Evolutionary conservation across 23 red algal species (phyloP).

Genomic region (Agarophyton chilense): DNA sequence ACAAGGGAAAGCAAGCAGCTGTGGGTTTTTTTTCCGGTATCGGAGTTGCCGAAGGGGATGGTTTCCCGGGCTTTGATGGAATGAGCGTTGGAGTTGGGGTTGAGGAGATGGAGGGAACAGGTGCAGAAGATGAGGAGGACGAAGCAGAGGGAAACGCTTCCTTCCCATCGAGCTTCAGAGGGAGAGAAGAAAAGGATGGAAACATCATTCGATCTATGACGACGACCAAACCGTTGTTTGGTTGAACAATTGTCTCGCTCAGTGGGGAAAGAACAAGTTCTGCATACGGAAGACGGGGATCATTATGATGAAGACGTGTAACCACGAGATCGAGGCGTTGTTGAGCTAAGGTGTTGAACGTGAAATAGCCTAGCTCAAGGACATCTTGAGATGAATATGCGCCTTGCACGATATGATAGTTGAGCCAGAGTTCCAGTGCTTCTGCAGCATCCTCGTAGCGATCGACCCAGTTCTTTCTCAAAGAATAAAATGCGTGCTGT

Average conservation of each 20-base stretch:
- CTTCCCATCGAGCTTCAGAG: not conserved
- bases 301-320: slow-evolving; percentile 5
- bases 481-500: not conserved
- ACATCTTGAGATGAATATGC: not conserved
- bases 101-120: not conserved
- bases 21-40: not conserved
- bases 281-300: not conserved
- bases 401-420: not conserved
- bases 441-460: not conserved
- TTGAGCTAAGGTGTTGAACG: not conserved
- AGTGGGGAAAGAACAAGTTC: not conserved
- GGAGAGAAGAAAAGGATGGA: not conserved
- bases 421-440: not conserved
- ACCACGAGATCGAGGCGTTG: not conserved
- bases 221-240: slow-evolving; percentile 20
- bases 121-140: not conserved
- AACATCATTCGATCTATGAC: slow-evolving; percentile 47
- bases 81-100: not conserved
- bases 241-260: not conserved
- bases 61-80: not conserved
- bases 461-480: not conserved
- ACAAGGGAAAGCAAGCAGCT: slow-evolving; percentile 33
- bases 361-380: not conserved
- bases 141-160: not conserved
- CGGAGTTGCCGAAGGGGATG: not conserved